Evolutionary conservation across 805 yeast species (phyloP).

Genomic region (Wickerhamiella azyma): DNA sequence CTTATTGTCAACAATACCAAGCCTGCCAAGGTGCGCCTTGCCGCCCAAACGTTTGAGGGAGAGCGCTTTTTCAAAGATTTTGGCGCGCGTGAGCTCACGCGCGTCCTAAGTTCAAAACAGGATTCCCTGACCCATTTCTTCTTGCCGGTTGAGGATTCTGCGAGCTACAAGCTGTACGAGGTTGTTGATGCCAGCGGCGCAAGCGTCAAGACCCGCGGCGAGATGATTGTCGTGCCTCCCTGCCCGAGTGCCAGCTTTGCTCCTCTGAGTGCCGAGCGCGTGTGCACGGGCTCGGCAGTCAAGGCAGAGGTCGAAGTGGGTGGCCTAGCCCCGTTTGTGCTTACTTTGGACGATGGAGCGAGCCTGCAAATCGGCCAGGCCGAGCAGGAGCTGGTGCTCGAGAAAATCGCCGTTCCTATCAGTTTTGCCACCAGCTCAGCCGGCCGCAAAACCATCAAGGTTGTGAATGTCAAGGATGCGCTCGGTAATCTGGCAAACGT

Average conservation of each 20-base stretch:
- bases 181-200: constrained; percentile 52
- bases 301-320: constrained; percentile 38
- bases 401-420: not conserved
- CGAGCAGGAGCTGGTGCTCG: not conserved
- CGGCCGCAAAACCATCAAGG: not conserved
- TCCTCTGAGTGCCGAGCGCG: constrained; percentile 17
- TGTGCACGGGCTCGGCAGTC: constrained; percentile 52
- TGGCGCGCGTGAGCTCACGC: constrained; percentile 42
- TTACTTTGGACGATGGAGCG: constrained; percentile 23
- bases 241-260: constrained; percentile 64
- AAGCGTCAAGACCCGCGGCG: constrained; percentile 44
- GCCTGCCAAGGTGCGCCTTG: constrained; percentile 46
- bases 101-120: constrained; percentile 14
- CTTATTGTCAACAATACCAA: constrained; percentile 70
- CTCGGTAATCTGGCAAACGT: constrained; percentile 3
- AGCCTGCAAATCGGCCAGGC: not conserved
- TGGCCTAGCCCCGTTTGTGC: constrained; percentile 69
- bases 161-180: constrained; percentile 55
- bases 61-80: constrained; percentile 33
- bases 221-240: constrained; percentile 50
- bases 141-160: constrained; percentile 54
- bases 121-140: constrained; percentile 27
- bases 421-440: not conserved
- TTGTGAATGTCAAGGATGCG: constrained; percentile 5
- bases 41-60: constrained; percentile 42